Evolutionary conservation across 208 protist species (phyloP), one percentile per base, ranked within the genome.

Genomic region (Acanthamoeba divionensis): DNA sequence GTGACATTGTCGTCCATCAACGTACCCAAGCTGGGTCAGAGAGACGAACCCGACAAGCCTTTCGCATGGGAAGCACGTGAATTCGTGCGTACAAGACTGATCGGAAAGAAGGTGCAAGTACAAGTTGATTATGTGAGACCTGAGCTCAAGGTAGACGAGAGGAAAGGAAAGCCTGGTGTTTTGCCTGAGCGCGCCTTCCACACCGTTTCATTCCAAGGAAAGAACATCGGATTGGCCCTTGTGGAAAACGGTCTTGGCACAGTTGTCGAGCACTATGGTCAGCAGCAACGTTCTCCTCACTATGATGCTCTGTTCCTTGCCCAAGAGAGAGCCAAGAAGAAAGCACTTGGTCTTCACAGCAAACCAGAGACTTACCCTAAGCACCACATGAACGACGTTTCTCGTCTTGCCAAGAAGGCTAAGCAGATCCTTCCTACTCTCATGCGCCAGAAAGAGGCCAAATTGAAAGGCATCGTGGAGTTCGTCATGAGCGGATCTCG

Each of bases 31-130:
- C 33, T 88, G 52, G 2, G n/a, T 8, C 44, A 60, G 12, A 88
- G 9, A 29, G 79, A 88, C 31, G 38, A 73, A 38, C 24, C 13
- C 66, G 55, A 91, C 50, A 91, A 93, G 67, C 67, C 92, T 24
- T 94, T 69, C 41, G 71, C 92, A 24, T 90, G 38, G 31, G 95
- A 96, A 73, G 93, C 95, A 18, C 71, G 90, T 36, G 95, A 95
- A 91, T 92, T 92, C 50, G 57, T 95, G 6, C 90, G 95, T 60
- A 85, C 79, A 47, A 57, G 75, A 26, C 65, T 95, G 38, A 93
- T 96, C 44, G 94, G 94, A 44, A 57, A 91, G 57, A 92, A 92
- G 75, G 93, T 93, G 26, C 10, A 89, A 24, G 66, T 92, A 33
- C 26, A 33, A 10, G 31, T 95, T 9, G 94, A 95, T 83, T 88